Conservation (phyloP, 208 protist genomes). For the Vickermania ingenoplastis region DNA sequence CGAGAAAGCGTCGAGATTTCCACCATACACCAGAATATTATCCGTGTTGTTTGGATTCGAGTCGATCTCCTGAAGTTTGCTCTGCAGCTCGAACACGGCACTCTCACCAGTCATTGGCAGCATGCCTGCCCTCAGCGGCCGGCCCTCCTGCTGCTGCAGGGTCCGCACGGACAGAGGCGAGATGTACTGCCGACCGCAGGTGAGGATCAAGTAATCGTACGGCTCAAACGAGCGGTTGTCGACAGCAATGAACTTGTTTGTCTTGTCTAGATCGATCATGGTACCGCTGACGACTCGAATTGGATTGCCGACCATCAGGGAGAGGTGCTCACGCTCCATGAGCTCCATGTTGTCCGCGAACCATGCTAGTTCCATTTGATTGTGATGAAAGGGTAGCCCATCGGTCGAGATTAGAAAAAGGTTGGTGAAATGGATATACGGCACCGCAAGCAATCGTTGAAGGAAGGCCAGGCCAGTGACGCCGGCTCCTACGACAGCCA, state of each 20-base stretch:
- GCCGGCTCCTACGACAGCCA: conserved; percentile 82
- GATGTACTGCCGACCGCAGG: conserved; percentile 82
- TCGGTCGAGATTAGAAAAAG: conserved; percentile 81
- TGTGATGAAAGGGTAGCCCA: conserved; percentile 69
- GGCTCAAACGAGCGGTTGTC: conserved; percentile 83
- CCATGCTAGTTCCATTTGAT: conserved; percentile 50
- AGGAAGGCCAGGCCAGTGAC: conserved; percentile 70
- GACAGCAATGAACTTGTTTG: conserved; percentile 59
- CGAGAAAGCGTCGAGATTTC: conserved; percentile 66
- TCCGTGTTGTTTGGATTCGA: conserved; percentile 39
- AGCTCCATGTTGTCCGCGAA: conserved; percentile 58
- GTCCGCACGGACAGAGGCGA: conserved; percentile 41
- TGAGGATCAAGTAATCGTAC: conserved; percentile 87
- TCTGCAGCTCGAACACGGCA: conserved; percentile 43
- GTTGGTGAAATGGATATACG: conserved; percentile 81
- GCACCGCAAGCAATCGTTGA: conserved; percentile 59
- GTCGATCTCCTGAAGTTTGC: conserved; percentile 52
- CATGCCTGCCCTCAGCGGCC: conserved; percentile 32
- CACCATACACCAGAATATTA: conserved; percentile 85
- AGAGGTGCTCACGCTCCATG: conserved; percentile 72
- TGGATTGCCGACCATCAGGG: conserved; percentile 31
- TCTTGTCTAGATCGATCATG: conserved; percentile 82
- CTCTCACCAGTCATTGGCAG: conserved; percentile 47
- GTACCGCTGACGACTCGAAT: conserved; percentile 68
- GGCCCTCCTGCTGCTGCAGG: conserved; percentile 55